Evolutionary conservation across 768 basidiomycete species (phyloP).

Genomic region (Kwoniella shandongensis): DNA sequence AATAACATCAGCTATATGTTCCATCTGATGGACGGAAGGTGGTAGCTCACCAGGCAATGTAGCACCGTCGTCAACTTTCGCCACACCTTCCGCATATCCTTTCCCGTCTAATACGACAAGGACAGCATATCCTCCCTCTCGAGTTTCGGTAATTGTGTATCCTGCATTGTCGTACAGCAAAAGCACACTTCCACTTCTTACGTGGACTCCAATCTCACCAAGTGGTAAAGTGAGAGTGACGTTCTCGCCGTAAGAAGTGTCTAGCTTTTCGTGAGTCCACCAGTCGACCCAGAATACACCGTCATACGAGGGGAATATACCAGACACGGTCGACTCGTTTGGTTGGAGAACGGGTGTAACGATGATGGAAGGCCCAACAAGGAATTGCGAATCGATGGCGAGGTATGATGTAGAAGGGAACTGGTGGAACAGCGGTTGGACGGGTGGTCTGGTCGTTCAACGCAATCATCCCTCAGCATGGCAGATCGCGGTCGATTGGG

Average conservation of each 20-base stretch:
- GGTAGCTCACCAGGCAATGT: slow-evolving; percentile 63
- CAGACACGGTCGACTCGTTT: slow-evolving; percentile 67
- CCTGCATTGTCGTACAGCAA: slow-evolving; percentile 65
- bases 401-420: slow-evolving; percentile 66
- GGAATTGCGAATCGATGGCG: slow-evolving; percentile 60
- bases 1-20: background rate
- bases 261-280: slow-evolving; percentile 53
- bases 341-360: slow-evolving; percentile 74
- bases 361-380: slow-evolving; percentile 69
- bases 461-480: background rate
- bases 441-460: slow-evolving; percentile 59
- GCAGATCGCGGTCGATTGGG: no score
- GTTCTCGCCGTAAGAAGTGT: slow-evolving; percentile 52
- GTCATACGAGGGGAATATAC: slow-evolving; percentile 47
- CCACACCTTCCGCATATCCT: slow-evolving; percentile 62
- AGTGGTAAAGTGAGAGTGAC: slow-evolving; percentile 57
- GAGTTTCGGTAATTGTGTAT: slow-evolving; percentile 70
- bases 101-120: slow-evolving; percentile 61
- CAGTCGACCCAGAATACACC: slow-evolving; percentile 38
- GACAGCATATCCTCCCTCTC: slow-evolving; percentile 63
- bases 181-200: slow-evolving; percentile 68
- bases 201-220: slow-evolving; percentile 71
- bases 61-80: slow-evolving; percentile 71
- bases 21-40: no score
- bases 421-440: slow-evolving; percentile 75